phyloP scores from a whole-genome alignment of 129 eudicot genomes.

The Heracleum sosnowskyi region DNA sequence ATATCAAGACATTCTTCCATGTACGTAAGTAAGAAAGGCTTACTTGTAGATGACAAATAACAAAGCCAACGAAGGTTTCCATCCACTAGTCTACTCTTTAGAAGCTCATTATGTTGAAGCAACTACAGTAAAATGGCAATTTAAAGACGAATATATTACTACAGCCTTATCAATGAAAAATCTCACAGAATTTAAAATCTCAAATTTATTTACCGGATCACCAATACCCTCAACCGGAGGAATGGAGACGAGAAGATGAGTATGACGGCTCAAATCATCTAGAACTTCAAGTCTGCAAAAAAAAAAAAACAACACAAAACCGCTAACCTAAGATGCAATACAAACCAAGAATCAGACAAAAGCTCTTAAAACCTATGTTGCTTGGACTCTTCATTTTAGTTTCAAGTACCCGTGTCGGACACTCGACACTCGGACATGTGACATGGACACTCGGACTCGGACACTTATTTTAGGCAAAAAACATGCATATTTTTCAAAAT shows the following conservation, averaged over 20 bases:
- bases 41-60: slow-evolving; percentile 81
- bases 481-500: no score
- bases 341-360: no score
- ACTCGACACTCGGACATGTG: no score
- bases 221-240: slow-evolving; percentile 66
- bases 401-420: no score
- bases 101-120: slow-evolving; percentile 49
- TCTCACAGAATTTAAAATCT: neutral
- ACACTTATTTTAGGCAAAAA: no score
- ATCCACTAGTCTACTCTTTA: slow-evolving; percentile 31
- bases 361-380: no score
- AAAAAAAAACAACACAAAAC: no score
- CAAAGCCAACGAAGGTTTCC: slow-evolving; percentile 71
- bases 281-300: slow-evolving; percentile 57
- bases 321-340: no score
- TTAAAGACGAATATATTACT: neutral
- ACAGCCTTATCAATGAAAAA: neutral
- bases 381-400: no score
- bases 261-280: slow-evolving; percentile 40
- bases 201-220: slow-evolving; percentile 61
- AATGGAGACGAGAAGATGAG: slow-evolving; percentile 65
- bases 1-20: neutral
- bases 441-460: no score
- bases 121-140: slow-evolving; percentile 34
- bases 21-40: slow-evolving; percentile 6